Percentiles rank a stretch among this genome's conserved stretches.
Evolutionary conservation across 2,329 filamentous ascomycete genomes (phyloP).

Genomic region (Fusarium chuoi): DNA sequence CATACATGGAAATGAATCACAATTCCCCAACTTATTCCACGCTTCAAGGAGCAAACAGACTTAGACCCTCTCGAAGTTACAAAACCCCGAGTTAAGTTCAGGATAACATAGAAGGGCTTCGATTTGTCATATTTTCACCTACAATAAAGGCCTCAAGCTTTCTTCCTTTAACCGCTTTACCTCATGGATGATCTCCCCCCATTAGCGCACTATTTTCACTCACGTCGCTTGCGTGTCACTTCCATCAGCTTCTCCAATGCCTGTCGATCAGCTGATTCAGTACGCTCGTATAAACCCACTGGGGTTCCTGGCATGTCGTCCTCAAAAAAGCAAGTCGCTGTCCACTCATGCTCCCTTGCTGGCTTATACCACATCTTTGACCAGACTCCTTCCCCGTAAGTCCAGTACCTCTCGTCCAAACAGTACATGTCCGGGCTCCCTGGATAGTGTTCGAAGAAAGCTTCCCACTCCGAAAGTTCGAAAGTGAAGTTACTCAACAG

Average conservation of each 20-base stretch:
- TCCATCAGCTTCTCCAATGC: background rate
- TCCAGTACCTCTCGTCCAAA: no score
- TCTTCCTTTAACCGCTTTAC: accelerated
- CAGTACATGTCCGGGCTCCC: accelerated
- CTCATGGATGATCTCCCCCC: accelerated
- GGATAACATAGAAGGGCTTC: background rate
- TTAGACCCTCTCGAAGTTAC: background rate
- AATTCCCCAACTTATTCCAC: background rate
- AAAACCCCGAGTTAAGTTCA: background rate
- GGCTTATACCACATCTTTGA: no score
- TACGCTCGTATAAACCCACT: background rate
- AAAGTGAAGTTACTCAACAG: background rate
- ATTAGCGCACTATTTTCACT: accelerated
- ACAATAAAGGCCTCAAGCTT: accelerated
- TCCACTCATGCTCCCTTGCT: no score
- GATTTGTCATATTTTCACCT: accelerated
- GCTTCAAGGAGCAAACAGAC: background rate
- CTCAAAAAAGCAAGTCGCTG: background rate
- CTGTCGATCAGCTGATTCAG: background rate
- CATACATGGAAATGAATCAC: background rate
- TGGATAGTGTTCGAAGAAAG: background rate
- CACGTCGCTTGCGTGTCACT: background rate
- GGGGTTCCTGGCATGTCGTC: constrained; percentile 1
- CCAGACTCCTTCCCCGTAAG: no score
- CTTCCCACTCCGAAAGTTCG: accelerated